phyloP scores from a whole-genome alignment of 2,329 filamentous ascomycete genomes.

The Stromatinia cepivora region DNA sequence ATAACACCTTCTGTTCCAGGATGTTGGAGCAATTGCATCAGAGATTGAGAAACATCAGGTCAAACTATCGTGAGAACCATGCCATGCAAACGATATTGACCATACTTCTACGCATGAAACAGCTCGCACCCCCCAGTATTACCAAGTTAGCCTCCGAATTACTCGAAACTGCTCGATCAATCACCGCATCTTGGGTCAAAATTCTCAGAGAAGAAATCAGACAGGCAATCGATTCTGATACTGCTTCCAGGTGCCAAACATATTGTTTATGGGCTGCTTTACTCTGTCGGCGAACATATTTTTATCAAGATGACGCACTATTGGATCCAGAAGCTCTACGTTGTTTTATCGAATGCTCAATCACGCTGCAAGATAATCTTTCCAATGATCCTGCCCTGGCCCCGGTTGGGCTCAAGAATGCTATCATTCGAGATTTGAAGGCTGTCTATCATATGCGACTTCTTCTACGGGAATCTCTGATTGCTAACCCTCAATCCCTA shows the following conservation, averaged over 20 bases:
- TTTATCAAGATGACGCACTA: conserved; percentile 9
- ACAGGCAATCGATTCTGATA: conserved; percentile 43
- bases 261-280: conserved; percentile 58
- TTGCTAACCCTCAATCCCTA: conserved; percentile 37
- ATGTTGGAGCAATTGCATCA: conserved; percentile 50
- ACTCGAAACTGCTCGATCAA: conserved; percentile 46
- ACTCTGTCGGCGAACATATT: conserved; percentile 54
- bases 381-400: conserved; percentile 43
- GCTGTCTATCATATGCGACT: conserved; percentile 44
- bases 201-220: conserved; percentile 49
- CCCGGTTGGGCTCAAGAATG: conserved; percentile 40
- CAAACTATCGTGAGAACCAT: conserved; percentile 59
- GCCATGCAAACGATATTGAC: conserved; percentile 60
- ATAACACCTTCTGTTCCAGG: conserved; percentile 51
- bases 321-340: conserved; percentile 29
- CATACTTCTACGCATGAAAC: conserved; percentile 46
- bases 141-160: conserved; percentile 34
- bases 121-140: conserved; percentile 22
- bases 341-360: conserved; percentile 44
- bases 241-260: conserved; percentile 43
- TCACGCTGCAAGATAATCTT: conserved; percentile 51
- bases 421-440: conserved; percentile 51
- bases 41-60: conserved; percentile 49
- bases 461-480: conserved; percentile 43
- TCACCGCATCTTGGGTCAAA: conserved; percentile 53